Percentiles rank a stretch among this genome's conserved stretches.
phyloP scores from a whole-genome alignment of 495 filamentous ascomycete species.

The Trichoderma reesei region DNA sequence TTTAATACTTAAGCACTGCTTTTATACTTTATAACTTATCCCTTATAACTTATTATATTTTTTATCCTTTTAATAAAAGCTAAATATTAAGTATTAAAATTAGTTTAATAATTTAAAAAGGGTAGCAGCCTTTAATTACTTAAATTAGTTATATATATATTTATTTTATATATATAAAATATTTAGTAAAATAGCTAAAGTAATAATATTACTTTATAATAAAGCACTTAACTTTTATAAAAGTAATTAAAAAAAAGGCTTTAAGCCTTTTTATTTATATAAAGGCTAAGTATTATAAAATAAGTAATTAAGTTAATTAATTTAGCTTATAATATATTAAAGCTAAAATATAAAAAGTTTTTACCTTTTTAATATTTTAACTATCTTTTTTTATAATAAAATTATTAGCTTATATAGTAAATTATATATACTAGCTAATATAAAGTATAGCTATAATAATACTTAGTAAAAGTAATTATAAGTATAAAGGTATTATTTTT shows the following conservation, averaged over 20 bases:
- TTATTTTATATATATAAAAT: background rate
- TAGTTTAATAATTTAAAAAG: background rate
- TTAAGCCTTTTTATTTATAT: background rate
- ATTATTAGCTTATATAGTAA: background rate
- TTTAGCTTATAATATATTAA: background rate
- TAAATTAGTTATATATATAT: background rate
- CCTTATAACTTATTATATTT: too few relatives aligned
- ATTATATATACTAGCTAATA: too few relatives aligned
- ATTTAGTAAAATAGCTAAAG: background rate
- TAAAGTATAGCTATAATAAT: background rate
- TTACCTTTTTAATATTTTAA: background rate
- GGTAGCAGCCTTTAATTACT: background rate
- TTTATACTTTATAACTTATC: background rate
- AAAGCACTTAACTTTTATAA: background rate
- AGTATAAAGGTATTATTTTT: too few relatives aligned
- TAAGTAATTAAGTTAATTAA: background rate
- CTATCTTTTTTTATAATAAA: too few relatives aligned
- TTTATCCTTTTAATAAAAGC: background rate
- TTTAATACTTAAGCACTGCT: background rate
- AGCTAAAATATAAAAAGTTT: background rate
- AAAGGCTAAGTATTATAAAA: background rate
- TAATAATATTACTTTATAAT: background rate
- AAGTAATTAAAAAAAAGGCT: background rate
- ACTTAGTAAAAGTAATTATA: background rate
- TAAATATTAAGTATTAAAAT: background rate